A percentile compares a stretch with the other conserved stretches of the same genome.
These are phyloP conservation scores for Nyssa sinensis DNA, from an alignment of 148 eudicot genomes.

Conservation along the genomic window DNA sequence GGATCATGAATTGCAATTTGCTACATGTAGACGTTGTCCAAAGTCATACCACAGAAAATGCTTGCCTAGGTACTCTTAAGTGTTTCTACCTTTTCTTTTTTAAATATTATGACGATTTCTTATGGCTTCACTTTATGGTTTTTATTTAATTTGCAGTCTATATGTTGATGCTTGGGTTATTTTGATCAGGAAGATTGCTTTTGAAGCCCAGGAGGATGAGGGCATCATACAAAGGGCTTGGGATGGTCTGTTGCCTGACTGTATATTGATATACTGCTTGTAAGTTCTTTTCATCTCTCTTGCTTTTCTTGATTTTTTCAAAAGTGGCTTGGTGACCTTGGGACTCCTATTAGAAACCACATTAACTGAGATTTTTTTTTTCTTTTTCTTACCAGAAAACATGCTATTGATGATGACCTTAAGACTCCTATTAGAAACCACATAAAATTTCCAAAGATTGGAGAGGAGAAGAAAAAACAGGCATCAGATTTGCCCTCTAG, in stretches of 20 bases:
- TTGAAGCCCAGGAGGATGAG: constrained; percentile 48
- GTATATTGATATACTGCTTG: constrained; percentile 90
- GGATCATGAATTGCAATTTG: constrained; percentile 61
- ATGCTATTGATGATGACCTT: constrained; percentile 55
- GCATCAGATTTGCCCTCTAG: constrained; percentile 18
- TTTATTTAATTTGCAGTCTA: too few species aligned
- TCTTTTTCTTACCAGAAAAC: constrained; percentile 58
- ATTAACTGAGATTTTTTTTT: background rate
- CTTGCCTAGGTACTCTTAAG: constrained; percentile 76
- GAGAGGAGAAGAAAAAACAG: constrained; percentile 31
- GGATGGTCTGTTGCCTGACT: constrained; percentile 70
- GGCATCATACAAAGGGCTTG: constrained; percentile 70
- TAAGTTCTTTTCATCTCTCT: constrained; percentile 34
- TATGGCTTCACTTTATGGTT: too few species aligned
- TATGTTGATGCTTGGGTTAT: constrained; percentile 17
- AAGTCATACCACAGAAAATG: constrained; percentile 86
- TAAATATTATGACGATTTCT: background rate
- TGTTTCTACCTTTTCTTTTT: background rate
- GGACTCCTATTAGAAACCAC: too few species aligned
- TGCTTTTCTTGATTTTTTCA: background rate
- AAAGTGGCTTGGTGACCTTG: constrained; percentile 1
- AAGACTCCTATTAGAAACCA: constrained; percentile 73
- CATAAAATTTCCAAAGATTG: constrained; percentile 55
- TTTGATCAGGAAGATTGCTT: constrained; percentile 58
- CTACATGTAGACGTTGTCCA: constrained; percentile 95